Evolutionary conservation across 2,329 filamentous ascomycete species (phyloP), one percentile per base, ranked within the genome.

Genomic region (Exophiala alcalophila): DNA sequence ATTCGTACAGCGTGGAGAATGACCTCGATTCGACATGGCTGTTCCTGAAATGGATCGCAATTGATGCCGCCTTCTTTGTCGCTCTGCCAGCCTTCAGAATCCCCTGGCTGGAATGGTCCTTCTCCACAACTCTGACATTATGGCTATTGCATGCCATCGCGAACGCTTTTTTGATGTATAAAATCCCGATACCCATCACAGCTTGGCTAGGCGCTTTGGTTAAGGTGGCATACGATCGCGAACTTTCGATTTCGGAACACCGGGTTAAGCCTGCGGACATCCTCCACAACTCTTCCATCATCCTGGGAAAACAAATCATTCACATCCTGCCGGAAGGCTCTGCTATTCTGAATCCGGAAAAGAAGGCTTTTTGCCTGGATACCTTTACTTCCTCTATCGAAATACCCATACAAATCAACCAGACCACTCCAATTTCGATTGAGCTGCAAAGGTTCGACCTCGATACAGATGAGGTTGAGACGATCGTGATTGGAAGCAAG

Each of bases 291-390:
- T 79, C 87, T 21, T 95, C 90, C 15, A 76, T 97, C 59, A 97
- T 98, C 52, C 77, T 95, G 68, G 92, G 92, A 60, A 92, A 89
- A 64, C 90, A 97, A 68, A 94, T 96, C 57, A 91, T 98, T 65
- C 92, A 98, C 62, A 95, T 98, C 59, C 72, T 98, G 41, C 92
- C 92, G 2, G 92, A 98, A 72, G 94, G 94, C 71, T 92, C 90
- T 34, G 92, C 90, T 10, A 75, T 89, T 34, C 72, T 98, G 50
- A 98, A 98, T 59, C 88, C 89, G 0, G 78, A 89, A 32, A 76
- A 79, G 44, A 69, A 75, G n/a, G 77, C 89, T 0, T 92, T 92
- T 64, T 98, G 92, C 65, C 68, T 98, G 33, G 83, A 83, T 44
- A 70, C 73, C 29, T 70, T 77, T 15, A 79, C 75, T 45, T 73